Base-by-base conservation (phyloP, 352 stramenopile species). In the Phytophthora tubulina region DNA sequence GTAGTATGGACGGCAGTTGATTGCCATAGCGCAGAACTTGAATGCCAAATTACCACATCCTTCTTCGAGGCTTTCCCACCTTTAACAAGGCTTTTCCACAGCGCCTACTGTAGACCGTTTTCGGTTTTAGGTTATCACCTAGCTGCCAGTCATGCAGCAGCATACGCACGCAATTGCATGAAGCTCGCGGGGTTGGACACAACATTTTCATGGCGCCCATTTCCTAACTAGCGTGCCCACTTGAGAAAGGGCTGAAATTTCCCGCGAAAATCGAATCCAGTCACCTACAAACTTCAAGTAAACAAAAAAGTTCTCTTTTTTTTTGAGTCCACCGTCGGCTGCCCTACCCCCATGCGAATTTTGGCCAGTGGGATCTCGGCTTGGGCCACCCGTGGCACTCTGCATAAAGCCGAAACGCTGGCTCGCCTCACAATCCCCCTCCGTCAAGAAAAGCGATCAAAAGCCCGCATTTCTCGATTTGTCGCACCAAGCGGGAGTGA, bases 381-480 rank as follows among this genome's bases (percentile, higher is more conserved):
- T 21, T 9, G 39, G 13, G 55, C 31, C 42, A 14, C 21, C 21
- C 27, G 60, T 61, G 49, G 61, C 42, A 69, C 61, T 31, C 49
- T 69, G 55, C 55, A 66, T 60, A 67, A 49, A 39, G 42, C 48
- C 46, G 64, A 61, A 48, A 55, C 52, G 52, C 35, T 59, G 52
- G 33, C 51, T 52, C 21, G 45, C 4, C 45, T 52, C 27, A 17
- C 17, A 14, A 52, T 45, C 46, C 59, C 46, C 21, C 51, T 44
- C 38, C 5, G 39, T 63, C 52, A 65, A 52, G 53, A 57, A 64
- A 58, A 51, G 21, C 45, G 46, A 66, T 45, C 49, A 11, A 5
- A 11, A 11, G 39, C 39, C 39, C 21, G 44, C 65, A 73, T 45
- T 63, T 69, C 42, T 64, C 44, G 51, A 74, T 70, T 74, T 73